Conservation (phyloP, 768 basidiomycete genomes). For the Calvatia gigantea region DNA sequence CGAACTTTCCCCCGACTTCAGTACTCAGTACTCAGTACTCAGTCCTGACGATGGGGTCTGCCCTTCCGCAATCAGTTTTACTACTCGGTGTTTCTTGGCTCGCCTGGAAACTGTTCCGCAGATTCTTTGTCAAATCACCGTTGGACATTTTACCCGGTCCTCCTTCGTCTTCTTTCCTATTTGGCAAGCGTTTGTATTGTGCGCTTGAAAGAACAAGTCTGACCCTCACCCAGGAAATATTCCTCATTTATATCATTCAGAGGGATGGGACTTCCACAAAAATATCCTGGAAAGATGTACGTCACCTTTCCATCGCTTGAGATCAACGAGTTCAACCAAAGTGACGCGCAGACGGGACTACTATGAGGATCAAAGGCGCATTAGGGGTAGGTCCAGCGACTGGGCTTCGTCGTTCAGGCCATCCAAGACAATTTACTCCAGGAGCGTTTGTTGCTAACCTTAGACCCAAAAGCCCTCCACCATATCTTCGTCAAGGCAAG, state of each 20-base stretch:
- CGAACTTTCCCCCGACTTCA: too few relatives aligned
- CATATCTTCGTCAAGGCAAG: conserved; percentile 42
- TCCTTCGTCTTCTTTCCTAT: conserved; percentile 26
- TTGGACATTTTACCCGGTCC: conserved; percentile 39
- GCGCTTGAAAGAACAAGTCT: background rate
- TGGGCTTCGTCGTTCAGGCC: background rate
- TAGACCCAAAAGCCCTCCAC: conserved; percentile 42
- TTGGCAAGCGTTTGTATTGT: conserved; percentile 20
- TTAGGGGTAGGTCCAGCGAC: conserved; percentile 29
- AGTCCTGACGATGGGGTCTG: background rate
- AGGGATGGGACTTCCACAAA: conserved; percentile 36
- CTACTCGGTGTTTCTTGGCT: conserved; percentile 4
- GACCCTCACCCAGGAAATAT: conserved; percentile 27
- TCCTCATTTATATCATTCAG: conserved; percentile 25
- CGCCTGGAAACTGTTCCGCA: conserved; percentile 13
- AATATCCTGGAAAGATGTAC: conserved; percentile 30
- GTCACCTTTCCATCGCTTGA: background rate
- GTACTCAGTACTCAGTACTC: too few relatives aligned
- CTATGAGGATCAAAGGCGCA: conserved; percentile 29
- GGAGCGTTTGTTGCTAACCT: conserved; percentile 34
- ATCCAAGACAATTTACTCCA: conserved; percentile 8
- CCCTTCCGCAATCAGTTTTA: background rate
- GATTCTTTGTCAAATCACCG: conserved; percentile 7
- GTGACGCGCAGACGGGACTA: conserved; percentile 25
- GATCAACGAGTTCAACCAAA: background rate